phyloP scores from a whole-genome alignment of 768 basidiomycete species.

The Amyloporia xantha region DNA sequence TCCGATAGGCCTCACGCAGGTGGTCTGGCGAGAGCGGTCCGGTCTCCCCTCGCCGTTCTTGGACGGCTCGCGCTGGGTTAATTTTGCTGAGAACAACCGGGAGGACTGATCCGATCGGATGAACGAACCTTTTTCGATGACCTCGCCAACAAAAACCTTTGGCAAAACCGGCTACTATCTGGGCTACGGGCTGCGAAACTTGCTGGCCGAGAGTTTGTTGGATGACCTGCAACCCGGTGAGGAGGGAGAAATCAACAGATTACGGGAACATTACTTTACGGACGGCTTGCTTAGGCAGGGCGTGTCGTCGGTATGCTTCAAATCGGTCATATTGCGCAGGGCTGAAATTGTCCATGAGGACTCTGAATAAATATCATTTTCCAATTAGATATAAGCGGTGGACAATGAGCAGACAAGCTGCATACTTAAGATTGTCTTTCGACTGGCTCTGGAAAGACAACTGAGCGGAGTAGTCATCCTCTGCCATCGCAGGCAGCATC shows the following conservation, averaged over 20 bases:
- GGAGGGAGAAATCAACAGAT: not conserved
- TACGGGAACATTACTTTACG: constrained; percentile 47
- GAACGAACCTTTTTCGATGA: constrained; percentile 74
- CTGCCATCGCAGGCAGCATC: constrained; percentile 76
- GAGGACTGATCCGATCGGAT: not conserved
- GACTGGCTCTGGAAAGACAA: constrained; percentile 81
- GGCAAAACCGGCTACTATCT: constrained; percentile 82
- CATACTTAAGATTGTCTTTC: constrained; percentile 79
- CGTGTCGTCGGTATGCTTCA: constrained; percentile 81
- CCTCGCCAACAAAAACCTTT: constrained; percentile 91
- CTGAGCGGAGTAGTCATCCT: constrained; percentile 84
- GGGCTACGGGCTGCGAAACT: constrained; percentile 81
- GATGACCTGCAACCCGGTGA: constrained; percentile 50
- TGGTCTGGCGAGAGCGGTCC: constrained; percentile 87
- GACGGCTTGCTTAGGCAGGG: constrained; percentile 76
- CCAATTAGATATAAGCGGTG: not conserved
- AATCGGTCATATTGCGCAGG: constrained; percentile 83
- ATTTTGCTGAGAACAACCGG: not conserved
- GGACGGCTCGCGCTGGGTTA: constrained; percentile 59
- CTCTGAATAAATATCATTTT: constrained; percentile 38
- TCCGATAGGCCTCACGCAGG: constrained; percentile 80
- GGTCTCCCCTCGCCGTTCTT: constrained; percentile 60
- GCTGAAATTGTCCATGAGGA: constrained; percentile 84
- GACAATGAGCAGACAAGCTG: not conserved
- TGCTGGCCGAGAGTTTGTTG: constrained; percentile 77